These are phyloP conservation scores for Mytilinidion resinicola DNA, from an alignment of 495 filamentous ascomycete genomes.

Conservation along the genomic window DNA sequence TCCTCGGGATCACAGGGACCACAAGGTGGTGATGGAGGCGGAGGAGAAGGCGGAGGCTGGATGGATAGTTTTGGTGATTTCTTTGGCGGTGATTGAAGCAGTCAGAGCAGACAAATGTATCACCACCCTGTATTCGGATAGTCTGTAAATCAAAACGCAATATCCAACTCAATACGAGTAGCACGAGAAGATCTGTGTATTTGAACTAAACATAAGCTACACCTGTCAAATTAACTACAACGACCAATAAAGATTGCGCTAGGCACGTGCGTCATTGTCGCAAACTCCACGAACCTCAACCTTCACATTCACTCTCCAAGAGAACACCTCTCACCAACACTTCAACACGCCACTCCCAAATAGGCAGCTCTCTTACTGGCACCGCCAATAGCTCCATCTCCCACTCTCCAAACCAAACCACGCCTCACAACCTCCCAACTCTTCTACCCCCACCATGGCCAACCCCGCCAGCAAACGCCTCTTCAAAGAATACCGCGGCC, in stretches of 20 bases:
- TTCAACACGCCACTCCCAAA: too few relatives aligned
- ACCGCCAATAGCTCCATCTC: not conserved
- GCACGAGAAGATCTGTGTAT: too few relatives aligned
- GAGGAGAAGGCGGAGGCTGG: constrained; percentile 31
- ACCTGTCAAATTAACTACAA: too few relatives aligned
- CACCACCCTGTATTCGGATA: not conserved
- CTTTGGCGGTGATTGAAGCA: constrained; percentile 11
- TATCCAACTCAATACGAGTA: not conserved
- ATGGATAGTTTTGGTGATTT: constrained; percentile 31
- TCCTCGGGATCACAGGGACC: not conserved
- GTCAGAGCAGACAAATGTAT: not conserved
- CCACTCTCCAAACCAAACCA: not conserved
- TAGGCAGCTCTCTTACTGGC: not conserved
- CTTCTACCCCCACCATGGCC: constrained; percentile 42
- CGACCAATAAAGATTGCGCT: too few relatives aligned
- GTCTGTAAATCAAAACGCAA: not conserved
- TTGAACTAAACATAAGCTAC: too few relatives aligned
- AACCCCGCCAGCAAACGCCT: constrained; percentile 82
- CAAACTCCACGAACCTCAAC: not conserved
- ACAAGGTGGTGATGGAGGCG: constrained; percentile 41
- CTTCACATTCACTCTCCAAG: not conserved
- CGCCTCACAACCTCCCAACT: not conserved
- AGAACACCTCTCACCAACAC: too few relatives aligned
- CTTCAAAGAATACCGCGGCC: constrained; percentile 90
- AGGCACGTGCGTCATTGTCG: too few relatives aligned